Percentiles rank a stretch among this genome's conserved stretches.
phyloP scores from a whole-genome alignment of 768 basidiomycete species.

The Lactarius pseudohatsudake region DNA sequence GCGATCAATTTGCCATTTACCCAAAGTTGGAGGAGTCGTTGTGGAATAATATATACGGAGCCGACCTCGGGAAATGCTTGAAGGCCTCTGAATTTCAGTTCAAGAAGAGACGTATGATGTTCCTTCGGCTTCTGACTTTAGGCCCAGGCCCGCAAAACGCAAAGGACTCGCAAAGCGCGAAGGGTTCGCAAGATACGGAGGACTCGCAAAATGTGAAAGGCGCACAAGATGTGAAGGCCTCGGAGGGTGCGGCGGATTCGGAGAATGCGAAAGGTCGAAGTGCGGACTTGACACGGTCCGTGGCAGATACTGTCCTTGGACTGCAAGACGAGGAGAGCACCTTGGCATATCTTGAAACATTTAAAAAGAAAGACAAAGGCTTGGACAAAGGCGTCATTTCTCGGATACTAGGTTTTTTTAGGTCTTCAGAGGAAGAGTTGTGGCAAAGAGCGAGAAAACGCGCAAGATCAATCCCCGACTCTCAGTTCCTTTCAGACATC shows the following conservation, averaged over 20 bases:
- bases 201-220: too few species aligned
- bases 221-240: too few species aligned
- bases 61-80: slow-evolving; percentile 9
- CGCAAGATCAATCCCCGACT: slow-evolving; percentile 10
- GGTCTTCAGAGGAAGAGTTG: slow-evolving; percentile 1
- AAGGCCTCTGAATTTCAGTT: not conserved
- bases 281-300: not conserved
- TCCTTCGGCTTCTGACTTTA: not conserved
- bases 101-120: slow-evolving; percentile 13
- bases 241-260: too few species aligned
- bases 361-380: not conserved
- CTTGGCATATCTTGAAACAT: not conserved
- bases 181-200: too few species aligned
- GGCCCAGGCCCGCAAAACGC: not conserved
- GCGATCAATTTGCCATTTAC: not conserved
- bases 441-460: slow-evolving; percentile 3
- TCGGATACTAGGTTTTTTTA: not conserved
- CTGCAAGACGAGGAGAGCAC: not conserved
- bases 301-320: slow-evolving; percentile 1
- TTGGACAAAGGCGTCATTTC: not conserved
- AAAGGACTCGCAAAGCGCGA: not conserved
- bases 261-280: not conserved
- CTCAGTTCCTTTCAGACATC: slow-evolving; percentile 15
- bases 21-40: not conserved
- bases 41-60: not conserved